These are phyloP conservation scores for Fomitopsis betulina DNA, from an alignment of 1,284 basidiomycete genomes.

Conservation along the genomic window DNA sequence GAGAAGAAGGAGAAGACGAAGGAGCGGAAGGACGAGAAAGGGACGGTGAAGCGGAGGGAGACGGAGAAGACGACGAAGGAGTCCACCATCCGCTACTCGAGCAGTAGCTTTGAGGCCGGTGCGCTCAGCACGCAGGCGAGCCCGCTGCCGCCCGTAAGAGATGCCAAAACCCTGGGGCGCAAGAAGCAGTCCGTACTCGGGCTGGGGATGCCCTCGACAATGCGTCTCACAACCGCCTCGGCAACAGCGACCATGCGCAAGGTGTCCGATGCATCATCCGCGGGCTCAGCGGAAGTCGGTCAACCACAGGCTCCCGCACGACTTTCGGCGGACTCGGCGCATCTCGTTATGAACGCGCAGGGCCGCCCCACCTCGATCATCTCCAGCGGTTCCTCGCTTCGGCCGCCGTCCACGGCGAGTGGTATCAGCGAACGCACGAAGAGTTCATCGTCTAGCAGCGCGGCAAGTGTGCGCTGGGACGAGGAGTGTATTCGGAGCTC, in stretches of 20 bases:
- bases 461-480: constrained; percentile 56
- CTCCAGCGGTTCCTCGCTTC: constrained; percentile 50
- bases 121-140: constrained; percentile 39
- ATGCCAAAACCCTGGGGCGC: constrained; percentile 33
- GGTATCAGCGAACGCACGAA: constrained; percentile 21
- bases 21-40: constrained; percentile 27
- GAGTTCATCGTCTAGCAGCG: constrained; percentile 46
- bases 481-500: constrained; percentile 55
- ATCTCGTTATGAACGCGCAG: constrained; percentile 21
- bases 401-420: constrained; percentile 50
- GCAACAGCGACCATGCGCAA: constrained; percentile 30
- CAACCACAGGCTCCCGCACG: constrained; percentile 25
- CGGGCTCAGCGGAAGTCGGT: constrained; percentile 20
- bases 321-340: constrained; percentile 44
- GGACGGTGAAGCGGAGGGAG: constrained; percentile 11
- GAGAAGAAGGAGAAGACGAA: constrained; percentile 28
- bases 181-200: constrained; percentile 59
- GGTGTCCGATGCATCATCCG: constrained; percentile 33
- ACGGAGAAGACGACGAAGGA: constrained; percentile 28
- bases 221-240: constrained; percentile 40
- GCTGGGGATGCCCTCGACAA: constrained; percentile 39
- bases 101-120: constrained; percentile 64
- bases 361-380: constrained; percentile 41
- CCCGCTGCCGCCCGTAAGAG: constrained; percentile 16
- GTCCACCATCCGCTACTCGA: constrained; percentile 38